Conservation (phyloP, 2,329 filamentous ascomycete genomes). For the Aspergillus fumigatus region DNA sequence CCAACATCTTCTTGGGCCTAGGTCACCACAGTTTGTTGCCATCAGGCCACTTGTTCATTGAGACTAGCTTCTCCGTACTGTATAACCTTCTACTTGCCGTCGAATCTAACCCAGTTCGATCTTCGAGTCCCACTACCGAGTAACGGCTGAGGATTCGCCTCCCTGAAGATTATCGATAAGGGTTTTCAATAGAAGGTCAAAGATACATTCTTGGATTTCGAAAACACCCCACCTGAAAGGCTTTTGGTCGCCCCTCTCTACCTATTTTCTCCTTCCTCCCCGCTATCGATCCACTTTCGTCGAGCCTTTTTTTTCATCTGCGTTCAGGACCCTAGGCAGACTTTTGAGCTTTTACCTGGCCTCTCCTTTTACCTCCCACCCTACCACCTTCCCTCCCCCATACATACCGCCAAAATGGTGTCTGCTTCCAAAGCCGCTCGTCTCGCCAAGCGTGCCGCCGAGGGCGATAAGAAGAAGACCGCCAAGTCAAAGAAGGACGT, state of each 20-base stretch:
- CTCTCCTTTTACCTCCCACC: conserved; percentile 10
- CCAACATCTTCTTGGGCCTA: conserved; percentile 7
- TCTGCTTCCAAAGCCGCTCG: conserved; percentile 66
- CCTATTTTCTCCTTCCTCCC: conserved; percentile 23
- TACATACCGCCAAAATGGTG: conserved; percentile 49
- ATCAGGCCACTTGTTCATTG: background rate
- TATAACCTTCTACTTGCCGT: conserved; percentile 2
- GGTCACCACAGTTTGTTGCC: background rate
- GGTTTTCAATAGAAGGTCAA: conserved; percentile 23
- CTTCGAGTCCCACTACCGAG: background rate
- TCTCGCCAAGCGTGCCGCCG: conserved; percentile 60
- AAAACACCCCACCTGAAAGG: conserved; percentile 16
- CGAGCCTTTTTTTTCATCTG: conserved; percentile 22
- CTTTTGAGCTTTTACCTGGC: conserved; percentile 23
- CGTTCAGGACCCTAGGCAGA: conserved; percentile 12
- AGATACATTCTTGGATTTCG: background rate
- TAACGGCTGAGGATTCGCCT: background rate
- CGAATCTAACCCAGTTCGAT: background rate
- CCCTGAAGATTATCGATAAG: conserved; percentile 37
- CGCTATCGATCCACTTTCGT: conserved; percentile 31
- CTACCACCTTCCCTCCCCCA: conserved; percentile 8
- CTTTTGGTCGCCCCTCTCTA: conserved; percentile 25
- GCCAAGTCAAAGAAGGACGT: conserved; percentile 56
- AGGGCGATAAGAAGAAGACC: conserved; percentile 69
- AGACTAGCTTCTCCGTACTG: background rate